Conservation (phyloP, 2,329 filamentous ascomycete species). For the Lasiodiplodia gonubiensis region DNA sequence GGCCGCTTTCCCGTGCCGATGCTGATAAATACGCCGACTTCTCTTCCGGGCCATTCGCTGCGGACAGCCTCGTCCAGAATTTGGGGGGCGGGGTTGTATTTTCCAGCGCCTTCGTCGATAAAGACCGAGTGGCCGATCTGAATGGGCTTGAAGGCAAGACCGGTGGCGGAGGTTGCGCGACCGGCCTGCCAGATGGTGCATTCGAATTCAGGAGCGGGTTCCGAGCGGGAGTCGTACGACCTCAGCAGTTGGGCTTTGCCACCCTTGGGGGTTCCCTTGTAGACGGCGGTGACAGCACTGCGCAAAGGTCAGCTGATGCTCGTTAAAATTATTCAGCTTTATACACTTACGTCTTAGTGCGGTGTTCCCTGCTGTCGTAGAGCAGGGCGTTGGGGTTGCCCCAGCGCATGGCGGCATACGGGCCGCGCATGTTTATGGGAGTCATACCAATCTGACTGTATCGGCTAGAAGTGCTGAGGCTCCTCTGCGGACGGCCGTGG, state of each 20-base stretch:
- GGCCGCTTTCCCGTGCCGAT: constrained; percentile 91
- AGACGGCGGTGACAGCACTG: constrained; percentile 88
- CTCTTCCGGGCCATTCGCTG: constrained; percentile 94
- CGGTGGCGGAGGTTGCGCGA: constrained; percentile 88
- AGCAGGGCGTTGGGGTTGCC: constrained; percentile 85
- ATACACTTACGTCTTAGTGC: constrained; percentile 83
- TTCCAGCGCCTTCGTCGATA: constrained; percentile 88
- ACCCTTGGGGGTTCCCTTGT: constrained; percentile 77
- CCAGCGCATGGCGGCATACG: constrained; percentile 59
- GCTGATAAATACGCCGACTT: constrained; percentile 90
- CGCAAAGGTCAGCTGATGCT: constrained; percentile 32
- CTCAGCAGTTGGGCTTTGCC: constrained; percentile 76
- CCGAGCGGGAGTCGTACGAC: constrained; percentile 93
- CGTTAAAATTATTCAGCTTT: not conserved
- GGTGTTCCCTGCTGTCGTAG: constrained; percentile 85
- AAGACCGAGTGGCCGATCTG: constrained; percentile 92
- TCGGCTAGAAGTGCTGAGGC: constrained; percentile 79
- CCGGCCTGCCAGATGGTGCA: constrained; percentile 98
- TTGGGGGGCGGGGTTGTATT: constrained; percentile 87
- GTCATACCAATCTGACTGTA: constrained; percentile 78
- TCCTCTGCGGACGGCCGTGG: constrained; percentile 55
- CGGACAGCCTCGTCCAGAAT: constrained; percentile 87
- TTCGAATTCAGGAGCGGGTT: constrained; percentile 87
- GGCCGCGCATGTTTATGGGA: constrained; percentile 57
- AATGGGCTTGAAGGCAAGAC: constrained; percentile 93